These are phyloP conservation scores for Nelumbo lutea DNA, from an alignment of 164 flowering plant genomes.

Conservation along the genomic window DNA sequence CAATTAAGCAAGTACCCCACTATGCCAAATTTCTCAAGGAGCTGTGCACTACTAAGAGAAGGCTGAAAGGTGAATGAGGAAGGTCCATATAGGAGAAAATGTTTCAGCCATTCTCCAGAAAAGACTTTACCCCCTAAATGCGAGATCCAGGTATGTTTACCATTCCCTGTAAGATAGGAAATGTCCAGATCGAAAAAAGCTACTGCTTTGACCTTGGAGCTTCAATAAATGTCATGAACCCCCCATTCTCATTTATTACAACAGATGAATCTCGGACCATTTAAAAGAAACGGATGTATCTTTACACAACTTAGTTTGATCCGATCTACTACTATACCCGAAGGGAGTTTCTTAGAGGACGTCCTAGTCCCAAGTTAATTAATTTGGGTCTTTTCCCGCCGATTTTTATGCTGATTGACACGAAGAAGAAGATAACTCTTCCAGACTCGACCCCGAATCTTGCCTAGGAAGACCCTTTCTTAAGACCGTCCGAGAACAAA, in stretches of 20 bases:
- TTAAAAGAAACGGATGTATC: background rate
- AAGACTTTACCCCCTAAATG: too few relatives aligned
- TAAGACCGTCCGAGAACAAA: background rate
- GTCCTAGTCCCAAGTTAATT: conserved; percentile 7
- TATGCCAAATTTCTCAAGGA: too few relatives aligned
- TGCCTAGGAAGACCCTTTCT: conserved; percentile 9
- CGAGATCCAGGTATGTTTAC: too few relatives aligned
- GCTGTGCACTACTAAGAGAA: too few relatives aligned
- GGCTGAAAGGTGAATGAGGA: too few relatives aligned
- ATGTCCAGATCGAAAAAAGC: too few relatives aligned
- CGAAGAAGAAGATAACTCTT: background rate
- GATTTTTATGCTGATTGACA: conserved; percentile 13
- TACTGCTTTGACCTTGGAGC: too few relatives aligned
- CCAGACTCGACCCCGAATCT: background rate
- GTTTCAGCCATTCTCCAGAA: too few relatives aligned
- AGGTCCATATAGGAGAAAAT: too few relatives aligned
- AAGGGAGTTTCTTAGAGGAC: conserved; percentile 6
- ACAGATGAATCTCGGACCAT: background rate
- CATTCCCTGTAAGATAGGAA: too few relatives aligned
- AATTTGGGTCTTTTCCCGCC: conserved; percentile 3
- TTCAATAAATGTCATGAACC: conserved; percentile 12
- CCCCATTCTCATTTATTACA: conserved; percentile 1
- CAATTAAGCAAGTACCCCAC: too few relatives aligned
- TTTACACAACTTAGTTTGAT: conserved; percentile 8
- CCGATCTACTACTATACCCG: background rate